Evolutionary conservation across 1,139 yeast genomes (phyloP), one percentile per base, ranked within the genome.

Genomic region (Arxiozyma telluris): DNA sequence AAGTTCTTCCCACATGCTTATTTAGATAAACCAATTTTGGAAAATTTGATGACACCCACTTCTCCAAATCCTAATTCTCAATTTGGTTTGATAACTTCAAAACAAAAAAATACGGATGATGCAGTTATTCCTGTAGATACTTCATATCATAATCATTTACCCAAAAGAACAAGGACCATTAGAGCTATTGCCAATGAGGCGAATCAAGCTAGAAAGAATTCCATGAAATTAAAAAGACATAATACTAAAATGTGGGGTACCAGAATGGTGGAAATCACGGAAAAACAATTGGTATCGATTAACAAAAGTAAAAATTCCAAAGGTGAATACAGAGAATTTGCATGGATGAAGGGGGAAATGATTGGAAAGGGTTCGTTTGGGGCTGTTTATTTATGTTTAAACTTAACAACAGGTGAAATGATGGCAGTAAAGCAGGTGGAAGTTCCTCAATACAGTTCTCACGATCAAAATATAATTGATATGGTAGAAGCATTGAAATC

Each of bases 181-280:
- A 77, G 98, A 60, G 84, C 87, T 22, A 96, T 93, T 52, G 98
- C 97, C 0, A 81, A 86, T 59, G 98, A 94, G 67, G 98, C 98
- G 0, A 71, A 87, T 72, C 81, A 79, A 71, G 76, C 82, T 59
- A 71, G 82, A 45, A 76, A 75, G 55, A 69, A 62, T 17, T 62
- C 71, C 34, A 56, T 61, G 50, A 63, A 63, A 25, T 64, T 88
- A 44, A 76, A 88, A 58, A 75, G 97, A 55, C 79, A 83, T 53
- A 89, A 94, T 64, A 94, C 99, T 1, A 93, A 93, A 71, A 81
- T 94, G 85, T 94, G 99, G 99, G 98, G 98, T 15, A 91, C 89
- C 59, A 84, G 80, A 61, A 95, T 89, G 18, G 84, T 90, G 38
- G 98, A 94, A 71, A 94, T 94, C 51, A 90, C 94, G 0, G 83